Base-by-base conservation (phyloP, 1,284 basidiomycete species). In the Anthracocystis walkeri region DNA sequence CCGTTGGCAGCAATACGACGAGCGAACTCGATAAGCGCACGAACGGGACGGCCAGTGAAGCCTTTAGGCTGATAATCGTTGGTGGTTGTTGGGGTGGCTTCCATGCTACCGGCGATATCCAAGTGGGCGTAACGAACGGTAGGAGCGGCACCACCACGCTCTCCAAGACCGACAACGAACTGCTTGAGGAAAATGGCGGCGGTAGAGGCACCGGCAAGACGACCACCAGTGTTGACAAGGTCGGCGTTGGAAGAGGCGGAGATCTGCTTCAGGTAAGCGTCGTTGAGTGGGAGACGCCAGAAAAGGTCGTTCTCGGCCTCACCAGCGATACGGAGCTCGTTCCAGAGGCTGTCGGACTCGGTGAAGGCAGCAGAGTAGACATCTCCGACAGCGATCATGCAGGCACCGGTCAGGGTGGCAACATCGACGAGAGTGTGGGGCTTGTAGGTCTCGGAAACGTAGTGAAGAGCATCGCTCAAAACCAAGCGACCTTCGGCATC, bases 401-500 rank as follows among this genome's bases (percentile, higher is more conserved):
- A 79, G n/a, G 84, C 86, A 25, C 87, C 87, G 21, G 92, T 93
- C 38, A 93, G 87, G 2, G 93, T 95, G 11, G 94, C 94, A 31
- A 93, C 92, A 82, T 95, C 93, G 69, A 95, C 89, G 38, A 95
- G 87, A 0, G 92, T 93, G 82, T 92, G 90, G 0, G 93, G 91
- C 85, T 92, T 92, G 87, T 89, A 93, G 52, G 89, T 88, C 7
- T 91, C 90, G 0, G 91, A 90, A n/a, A 90, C 90, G 83, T 95
- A 95, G 85, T 92, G 92, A 53, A 95, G 89, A 3, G 93, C 92
- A 84, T 95, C 93, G 88, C 84, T 82, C n/a, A 81, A 58, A 23
- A 95, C 88, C 23, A 95, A 87, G 29, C 94, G 90, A 20, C 94
- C 93, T 83, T 94, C 92, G 4, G 93, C 93, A 82, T 94, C 93